Conservation (phyloP, 2,329 filamentous ascomycete species). For the Talaromyces sp. region DNA sequence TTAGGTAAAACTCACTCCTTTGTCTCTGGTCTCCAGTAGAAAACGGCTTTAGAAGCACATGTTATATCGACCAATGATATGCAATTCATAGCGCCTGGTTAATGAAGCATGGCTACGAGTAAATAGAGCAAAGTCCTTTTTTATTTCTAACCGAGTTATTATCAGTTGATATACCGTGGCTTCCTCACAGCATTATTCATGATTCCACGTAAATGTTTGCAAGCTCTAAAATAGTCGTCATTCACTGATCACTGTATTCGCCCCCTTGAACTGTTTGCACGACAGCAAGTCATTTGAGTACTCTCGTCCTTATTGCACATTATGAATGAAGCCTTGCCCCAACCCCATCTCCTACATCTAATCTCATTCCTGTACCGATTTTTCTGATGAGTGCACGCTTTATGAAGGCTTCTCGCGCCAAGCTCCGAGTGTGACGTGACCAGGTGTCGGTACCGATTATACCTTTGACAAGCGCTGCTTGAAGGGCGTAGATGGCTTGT, state of each 20-base stretch:
- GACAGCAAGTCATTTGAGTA: not conserved
- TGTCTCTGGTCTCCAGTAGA: too few relatives aligned
- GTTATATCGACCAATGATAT: not conserved
- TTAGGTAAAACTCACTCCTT: too few relatives aligned
- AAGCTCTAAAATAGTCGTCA: not conserved
- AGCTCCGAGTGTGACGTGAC: constrained; percentile 41
- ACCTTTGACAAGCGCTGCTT: constrained; percentile 40
- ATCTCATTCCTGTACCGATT: constrained; percentile 41
- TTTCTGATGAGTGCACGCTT: constrained; percentile 43
- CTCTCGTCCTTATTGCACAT: not conserved
- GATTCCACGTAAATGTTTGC: not conserved
- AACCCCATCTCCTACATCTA: constrained; percentile 20
- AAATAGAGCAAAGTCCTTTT: not conserved
- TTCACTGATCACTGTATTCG: not conserved
- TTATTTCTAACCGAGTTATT: not conserved
- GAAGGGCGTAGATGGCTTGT: constrained; percentile 70
- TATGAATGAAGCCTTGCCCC: not conserved
- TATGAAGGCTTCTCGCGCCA: constrained; percentile 44
- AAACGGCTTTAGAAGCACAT: not conserved
- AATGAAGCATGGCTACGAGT: not conserved
- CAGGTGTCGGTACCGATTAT: constrained; percentile 42
- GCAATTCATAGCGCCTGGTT: not conserved
- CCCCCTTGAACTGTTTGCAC: not conserved
- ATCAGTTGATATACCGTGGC: not conserved
- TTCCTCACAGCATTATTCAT: too few relatives aligned